Percentiles rank a stretch among this genome's conserved stretches.
phyloP scores from a whole-genome alignment of 257 asterid species.

The Echium plantagineum region DNA sequence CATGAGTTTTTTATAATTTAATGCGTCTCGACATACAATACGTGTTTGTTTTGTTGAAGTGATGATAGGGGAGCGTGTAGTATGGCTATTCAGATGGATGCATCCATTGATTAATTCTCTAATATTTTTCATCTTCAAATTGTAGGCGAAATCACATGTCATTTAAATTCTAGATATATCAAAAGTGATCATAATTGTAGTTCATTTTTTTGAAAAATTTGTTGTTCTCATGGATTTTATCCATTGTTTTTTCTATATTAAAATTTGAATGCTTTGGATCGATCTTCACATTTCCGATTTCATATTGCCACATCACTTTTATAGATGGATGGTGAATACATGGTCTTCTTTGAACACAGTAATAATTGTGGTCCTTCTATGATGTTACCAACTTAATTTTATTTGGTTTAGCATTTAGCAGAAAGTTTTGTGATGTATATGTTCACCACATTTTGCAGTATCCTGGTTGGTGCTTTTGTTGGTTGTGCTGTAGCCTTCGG shows the following conservation, averaged over 20 bases:
- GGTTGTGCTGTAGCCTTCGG: constrained; percentile 92
- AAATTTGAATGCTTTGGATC: background rate
- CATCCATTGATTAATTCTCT: background rate
- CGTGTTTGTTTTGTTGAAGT: too few species aligned
- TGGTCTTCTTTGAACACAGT: background rate
- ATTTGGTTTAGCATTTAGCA: too few species aligned
- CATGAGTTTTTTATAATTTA: background rate
- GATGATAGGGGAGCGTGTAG: background rate
- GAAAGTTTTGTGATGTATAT: constrained; percentile 1
- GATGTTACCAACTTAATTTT: background rate
- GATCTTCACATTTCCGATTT: background rate
- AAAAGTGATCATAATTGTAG: too few species aligned
- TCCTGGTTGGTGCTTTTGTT: constrained; percentile 60
- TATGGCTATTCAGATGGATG: background rate
- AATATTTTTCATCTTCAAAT: too few species aligned
- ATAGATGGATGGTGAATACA: background rate
- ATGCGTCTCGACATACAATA: too few species aligned
- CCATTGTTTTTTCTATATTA: background rate
- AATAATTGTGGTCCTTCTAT: background rate
- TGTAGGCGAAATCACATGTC: background rate
- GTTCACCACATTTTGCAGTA: constrained; percentile 31
- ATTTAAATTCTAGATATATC: background rate
- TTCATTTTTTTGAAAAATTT: too few species aligned
- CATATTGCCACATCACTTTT: background rate
- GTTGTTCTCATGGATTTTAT: background rate